A percentile compares a stretch with the other conserved stretches of the same genome.
Evolutionary conservation across 305 asterid genomes (phyloP).

Genomic region (Fraxinus sp.): DNA sequence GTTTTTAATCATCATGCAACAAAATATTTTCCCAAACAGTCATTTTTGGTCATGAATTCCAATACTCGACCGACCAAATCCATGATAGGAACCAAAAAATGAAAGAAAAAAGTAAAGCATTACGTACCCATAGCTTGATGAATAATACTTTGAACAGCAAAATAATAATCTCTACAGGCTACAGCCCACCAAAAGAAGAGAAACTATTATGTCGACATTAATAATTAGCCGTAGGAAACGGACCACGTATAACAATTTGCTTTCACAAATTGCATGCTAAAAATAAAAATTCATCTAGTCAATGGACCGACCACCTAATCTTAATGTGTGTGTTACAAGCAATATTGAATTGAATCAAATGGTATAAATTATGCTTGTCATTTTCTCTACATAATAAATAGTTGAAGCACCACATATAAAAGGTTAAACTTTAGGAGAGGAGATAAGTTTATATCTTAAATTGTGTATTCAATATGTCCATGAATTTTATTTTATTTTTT

Average conservation of each 20-base stretch:
- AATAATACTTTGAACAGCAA: slow-evolving; percentile 36
- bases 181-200: slow-evolving; percentile 53
- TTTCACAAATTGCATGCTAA: slow-evolving; percentile 48
- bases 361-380: neutral
- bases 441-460: no score
- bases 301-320: neutral
- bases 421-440: neutral
- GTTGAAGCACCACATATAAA: neutral
- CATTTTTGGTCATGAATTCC: neutral
- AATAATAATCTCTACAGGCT: slow-evolving; percentile 31
- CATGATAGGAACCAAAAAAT: neutral
- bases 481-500: no score
- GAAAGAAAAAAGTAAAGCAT: neutral
- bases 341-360: neutral
- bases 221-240: slow-evolving; percentile 54
- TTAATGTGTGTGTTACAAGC: neutral
- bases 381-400: neutral
- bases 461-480: no score
- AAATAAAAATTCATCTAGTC: neutral
- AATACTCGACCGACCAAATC: neutral
- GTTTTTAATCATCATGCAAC: neutral
- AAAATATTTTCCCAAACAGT: neutral
- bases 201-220: slow-evolving; percentile 53
- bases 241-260: slow-evolving; percentile 21
- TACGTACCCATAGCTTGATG: neutral